A percentile compares a stretch with the other conserved stretches of the same genome.
These are phyloP conservation scores for Bauhinia variegata DNA, from an alignment of 306 rosid genomes.

Conservation along the genomic window DNA sequence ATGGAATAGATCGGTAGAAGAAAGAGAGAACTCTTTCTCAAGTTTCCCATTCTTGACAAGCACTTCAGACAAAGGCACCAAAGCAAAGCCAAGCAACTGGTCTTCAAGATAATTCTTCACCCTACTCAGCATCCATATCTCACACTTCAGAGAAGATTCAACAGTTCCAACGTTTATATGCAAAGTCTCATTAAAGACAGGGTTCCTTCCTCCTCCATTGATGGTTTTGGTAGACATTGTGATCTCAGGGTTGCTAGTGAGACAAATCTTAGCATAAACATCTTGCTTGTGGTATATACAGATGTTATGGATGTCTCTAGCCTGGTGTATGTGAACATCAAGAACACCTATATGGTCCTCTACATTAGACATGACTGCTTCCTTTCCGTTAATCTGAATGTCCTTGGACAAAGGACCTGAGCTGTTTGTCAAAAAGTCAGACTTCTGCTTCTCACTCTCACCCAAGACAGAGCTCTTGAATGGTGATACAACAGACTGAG, in stretches of 20 bases:
- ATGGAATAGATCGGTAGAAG: conserved; percentile 90
- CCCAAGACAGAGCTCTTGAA: conserved; percentile 49
- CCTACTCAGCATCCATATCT: conserved; percentile 97
- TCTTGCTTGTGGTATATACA: conserved; percentile 99
- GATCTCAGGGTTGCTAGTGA: conserved; percentile 66
- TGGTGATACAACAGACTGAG: conserved; percentile 88
- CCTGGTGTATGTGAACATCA: conserved; percentile 77
- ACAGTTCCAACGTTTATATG: conserved; percentile 56
- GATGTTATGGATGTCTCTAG: conserved; percentile 91
- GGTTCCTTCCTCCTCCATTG: conserved; percentile 96
- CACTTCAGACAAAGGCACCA: conserved; percentile 82
- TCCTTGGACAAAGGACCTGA: conserved; percentile 49
- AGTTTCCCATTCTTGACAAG: conserved; percentile 62
- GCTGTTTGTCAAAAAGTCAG: conserved; percentile 23
- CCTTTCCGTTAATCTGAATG: conserved; percentile 55
- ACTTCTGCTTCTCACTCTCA: conserved; percentile 53
- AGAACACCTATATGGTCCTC: conserved; percentile 65
- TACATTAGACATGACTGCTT: conserved; percentile 27
- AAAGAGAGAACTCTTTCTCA: conserved; percentile 90
- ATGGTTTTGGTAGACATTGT: conserved; percentile 74
- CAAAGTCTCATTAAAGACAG: conserved; percentile 81
- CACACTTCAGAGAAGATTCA: conserved; percentile 78
- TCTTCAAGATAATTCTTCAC: conserved; percentile 97
- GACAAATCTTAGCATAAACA: conserved; percentile 85
- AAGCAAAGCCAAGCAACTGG: conserved; percentile 88